phyloP scores from a whole-genome alignment of 177 flowering plant species.

The Telopea speciosissima region DNA sequence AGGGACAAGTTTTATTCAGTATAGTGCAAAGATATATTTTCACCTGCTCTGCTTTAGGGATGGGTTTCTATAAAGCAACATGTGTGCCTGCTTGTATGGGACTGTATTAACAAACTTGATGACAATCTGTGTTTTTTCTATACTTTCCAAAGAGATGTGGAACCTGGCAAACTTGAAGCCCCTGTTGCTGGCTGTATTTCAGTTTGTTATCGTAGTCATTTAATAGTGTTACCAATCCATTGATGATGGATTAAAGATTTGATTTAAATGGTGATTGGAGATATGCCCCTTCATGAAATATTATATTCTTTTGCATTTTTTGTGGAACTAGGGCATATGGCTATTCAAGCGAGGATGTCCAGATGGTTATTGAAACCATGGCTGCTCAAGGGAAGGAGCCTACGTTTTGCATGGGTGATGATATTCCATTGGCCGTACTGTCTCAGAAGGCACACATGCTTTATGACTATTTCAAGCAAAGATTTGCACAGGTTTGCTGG shows the following conservation, averaged over 20 bases:
- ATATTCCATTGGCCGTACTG: slow-evolving; percentile 84
- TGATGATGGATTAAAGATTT: neutral
- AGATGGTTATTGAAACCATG: slow-evolving; percentile 97
- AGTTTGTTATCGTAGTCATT: neutral
- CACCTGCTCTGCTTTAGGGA: no score
- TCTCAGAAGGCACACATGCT: slow-evolving; percentile 93
- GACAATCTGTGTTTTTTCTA: no score
- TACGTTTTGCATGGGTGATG: slow-evolving; percentile 99
- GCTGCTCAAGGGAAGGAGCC: slow-evolving; percentile 99
- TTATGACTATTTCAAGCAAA: slow-evolving; percentile 96
- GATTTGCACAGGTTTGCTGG: slow-evolving; percentile 90
- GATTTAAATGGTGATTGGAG: neutral
- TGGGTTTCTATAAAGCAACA: no score
- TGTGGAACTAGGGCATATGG: slow-evolving; percentile 76
- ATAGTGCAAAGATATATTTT: no score
- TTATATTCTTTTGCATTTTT: slow-evolving; percentile 11
- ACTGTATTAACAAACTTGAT: no score
- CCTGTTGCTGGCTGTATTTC: no score
- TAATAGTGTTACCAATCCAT: no score
- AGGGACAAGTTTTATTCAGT: no score
- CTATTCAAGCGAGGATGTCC: slow-evolving; percentile 99
- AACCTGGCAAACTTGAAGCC: no score
- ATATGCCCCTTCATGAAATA: neutral
- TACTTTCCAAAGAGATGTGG: no score
- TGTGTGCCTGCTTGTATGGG: no score